Base-by-base conservation (phyloP, 306 rosid genomes). In the Canavalia gladiata region DNA sequence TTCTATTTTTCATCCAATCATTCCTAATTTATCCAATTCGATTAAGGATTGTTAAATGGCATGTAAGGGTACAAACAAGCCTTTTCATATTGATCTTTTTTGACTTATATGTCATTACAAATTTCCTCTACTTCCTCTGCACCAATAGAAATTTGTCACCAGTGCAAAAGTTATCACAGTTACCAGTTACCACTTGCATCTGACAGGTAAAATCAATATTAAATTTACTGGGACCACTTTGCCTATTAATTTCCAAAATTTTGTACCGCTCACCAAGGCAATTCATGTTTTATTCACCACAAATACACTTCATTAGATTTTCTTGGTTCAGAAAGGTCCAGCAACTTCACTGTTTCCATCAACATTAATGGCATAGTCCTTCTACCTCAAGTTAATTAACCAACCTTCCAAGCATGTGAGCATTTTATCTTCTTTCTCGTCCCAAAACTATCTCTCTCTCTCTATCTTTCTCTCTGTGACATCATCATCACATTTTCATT, bases 291-390 rank as follows among this genome's bases (percentile, higher is more conserved):
- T 84, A 83, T 84, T 78, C 84, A 81, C 87, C 91, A 87, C 83
- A 77, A 7, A 69, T 34, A 37, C 4, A 55, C 55, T 56, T 77
- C 88, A 68, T 54, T 49, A 68, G 8, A 65, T 60, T 75, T 75
- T 83, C 84, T 50, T 88, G 97, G 91, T 75, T 90, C 78, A 86
- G 18, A 87, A 83, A 79, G n/a, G 8, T 73, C 88, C 93, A 87
- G 64, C 90, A 78, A 41, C 39, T 64, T 71, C 76, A 76, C 35
- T 56, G 3, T 35, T 50, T 82, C 56, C 58, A 66, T 45, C 83
- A 58, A 25, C 83, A 76, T 75, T 77, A 42, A 82, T 80, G 80
- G 51, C 82, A 68, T 37, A n/a, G 57, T 75, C 87, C 77, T 87
- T 64, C 75, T 79, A 63, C 88, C 88, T 68, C 87, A 62, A 46